Evolutionary conservation across 768 basidiomycete species (phyloP).

Genomic region (Collybia mongolica): DNA sequence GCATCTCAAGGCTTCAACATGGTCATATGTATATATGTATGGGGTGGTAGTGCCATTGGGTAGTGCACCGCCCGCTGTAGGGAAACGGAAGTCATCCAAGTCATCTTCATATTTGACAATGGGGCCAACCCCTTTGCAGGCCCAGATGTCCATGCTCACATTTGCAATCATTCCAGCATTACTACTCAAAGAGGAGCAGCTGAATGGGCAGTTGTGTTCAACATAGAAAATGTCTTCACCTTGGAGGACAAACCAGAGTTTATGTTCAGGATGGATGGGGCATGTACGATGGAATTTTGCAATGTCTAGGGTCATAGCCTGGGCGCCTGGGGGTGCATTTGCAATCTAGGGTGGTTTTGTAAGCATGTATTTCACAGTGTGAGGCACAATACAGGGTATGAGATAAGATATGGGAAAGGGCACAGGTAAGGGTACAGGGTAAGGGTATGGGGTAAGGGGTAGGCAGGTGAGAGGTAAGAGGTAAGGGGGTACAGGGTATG

Average conservation of each 20-base stretch:
- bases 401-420: background rate
- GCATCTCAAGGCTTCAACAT: constrained; percentile 2
- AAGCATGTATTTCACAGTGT: background rate
- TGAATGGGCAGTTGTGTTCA: constrained; percentile 30
- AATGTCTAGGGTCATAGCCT: constrained; percentile 30
- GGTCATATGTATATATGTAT: constrained; percentile 19
- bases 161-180: constrained; percentile 28
- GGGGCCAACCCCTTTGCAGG: constrained; percentile 13
- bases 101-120: constrained; percentile 24
- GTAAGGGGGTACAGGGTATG: background rate
- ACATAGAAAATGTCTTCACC: constrained; percentile 23
- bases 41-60: constrained; percentile 1
- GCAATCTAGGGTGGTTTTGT: constrained; percentile 21
- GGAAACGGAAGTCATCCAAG: constrained; percentile 18
- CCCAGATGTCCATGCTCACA: constrained; percentile 26
- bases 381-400: constrained; percentile 5
- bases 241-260: constrained; percentile 29
- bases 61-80: constrained; percentile 1
- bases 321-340: constrained; percentile 23
- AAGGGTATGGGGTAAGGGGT: background rate
- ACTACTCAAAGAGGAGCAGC: constrained; percentile 24
- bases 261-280: constrained; percentile 29
- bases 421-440: background rate
- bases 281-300: constrained; percentile 32
- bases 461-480: background rate